phyloP scores from a whole-genome alignment of 2,329 filamentous ascomycete species.

The Hymenoscyphus linearis region DNA sequence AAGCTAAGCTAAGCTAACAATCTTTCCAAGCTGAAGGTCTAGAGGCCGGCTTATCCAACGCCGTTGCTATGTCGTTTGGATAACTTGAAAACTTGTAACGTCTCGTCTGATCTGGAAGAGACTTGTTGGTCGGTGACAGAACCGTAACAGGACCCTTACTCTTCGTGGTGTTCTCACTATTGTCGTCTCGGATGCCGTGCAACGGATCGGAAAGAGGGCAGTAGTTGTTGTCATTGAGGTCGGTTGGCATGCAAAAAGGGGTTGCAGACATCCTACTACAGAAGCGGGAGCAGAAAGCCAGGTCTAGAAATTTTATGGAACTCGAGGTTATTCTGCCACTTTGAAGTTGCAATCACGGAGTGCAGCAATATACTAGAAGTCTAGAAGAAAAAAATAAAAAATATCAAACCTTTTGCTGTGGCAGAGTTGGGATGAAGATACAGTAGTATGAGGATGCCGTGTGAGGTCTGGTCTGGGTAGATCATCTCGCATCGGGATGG shows the following conservation, averaged over 20 bases:
- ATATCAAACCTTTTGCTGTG: background rate
- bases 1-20: background rate
- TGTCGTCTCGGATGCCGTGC: background rate
- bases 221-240: background rate
- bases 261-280: background rate
- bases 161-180: background rate
- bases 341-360: too few relatives aligned
- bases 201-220: background rate
- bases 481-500: background rate
- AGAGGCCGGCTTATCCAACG: background rate
- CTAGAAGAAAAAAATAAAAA: background rate
- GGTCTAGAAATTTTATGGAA: background rate
- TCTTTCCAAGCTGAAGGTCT: background rate
- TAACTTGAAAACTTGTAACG: background rate
- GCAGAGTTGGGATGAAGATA: background rate
- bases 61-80: background rate
- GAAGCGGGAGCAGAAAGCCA: background rate
- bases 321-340: too few relatives aligned
- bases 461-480: background rate
- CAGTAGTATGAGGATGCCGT: background rate
- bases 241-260: background rate
- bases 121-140: background rate
- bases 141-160: background rate
- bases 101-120: background rate
- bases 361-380: too few relatives aligned